Conservation (phyloP, 2,329 filamentous ascomycete genomes). For the Xylaria arbuscula region DNA sequence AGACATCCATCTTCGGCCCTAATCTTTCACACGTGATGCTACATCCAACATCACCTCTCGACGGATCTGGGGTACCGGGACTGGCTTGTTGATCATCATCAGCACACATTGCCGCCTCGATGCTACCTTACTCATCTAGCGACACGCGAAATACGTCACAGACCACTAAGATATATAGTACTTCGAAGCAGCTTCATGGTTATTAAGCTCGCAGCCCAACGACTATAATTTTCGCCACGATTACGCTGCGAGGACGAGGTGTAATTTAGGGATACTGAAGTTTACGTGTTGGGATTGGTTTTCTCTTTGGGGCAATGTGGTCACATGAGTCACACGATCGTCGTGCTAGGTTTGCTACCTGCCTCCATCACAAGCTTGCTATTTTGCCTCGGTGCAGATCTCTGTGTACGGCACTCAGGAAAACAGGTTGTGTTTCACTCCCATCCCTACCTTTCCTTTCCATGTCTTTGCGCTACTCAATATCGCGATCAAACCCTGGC, state of each 20-base stretch:
- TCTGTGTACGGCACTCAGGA: not conserved
- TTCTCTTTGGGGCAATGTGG: not conserved
- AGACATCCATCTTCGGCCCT: constrained; percentile 21
- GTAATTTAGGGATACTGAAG: not conserved
- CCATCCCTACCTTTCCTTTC: not conserved
- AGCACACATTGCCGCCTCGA: not conserved
- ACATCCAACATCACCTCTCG: not conserved
- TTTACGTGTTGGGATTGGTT: not conserved
- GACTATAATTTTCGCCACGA: not conserved
- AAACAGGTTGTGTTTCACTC: not conserved
- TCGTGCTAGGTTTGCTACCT: not conserved
- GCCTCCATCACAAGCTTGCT: not conserved
- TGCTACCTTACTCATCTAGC: not conserved
- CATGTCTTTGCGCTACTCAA: not conserved
- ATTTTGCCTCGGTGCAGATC: not conserved
- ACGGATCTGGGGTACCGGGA: not conserved
- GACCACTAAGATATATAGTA: not conserved
- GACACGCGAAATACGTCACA: constrained; percentile 11
- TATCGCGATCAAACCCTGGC: not conserved
- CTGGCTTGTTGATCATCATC: not conserved
- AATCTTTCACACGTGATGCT: constrained; percentile 17
- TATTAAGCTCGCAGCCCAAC: not conserved
- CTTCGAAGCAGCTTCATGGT: not conserved
- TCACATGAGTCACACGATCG: not conserved
- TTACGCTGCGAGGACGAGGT: not conserved